Conservation (phyloP, 1,284 basidiomycete species). For the Omphalotus olearius region DNA sequence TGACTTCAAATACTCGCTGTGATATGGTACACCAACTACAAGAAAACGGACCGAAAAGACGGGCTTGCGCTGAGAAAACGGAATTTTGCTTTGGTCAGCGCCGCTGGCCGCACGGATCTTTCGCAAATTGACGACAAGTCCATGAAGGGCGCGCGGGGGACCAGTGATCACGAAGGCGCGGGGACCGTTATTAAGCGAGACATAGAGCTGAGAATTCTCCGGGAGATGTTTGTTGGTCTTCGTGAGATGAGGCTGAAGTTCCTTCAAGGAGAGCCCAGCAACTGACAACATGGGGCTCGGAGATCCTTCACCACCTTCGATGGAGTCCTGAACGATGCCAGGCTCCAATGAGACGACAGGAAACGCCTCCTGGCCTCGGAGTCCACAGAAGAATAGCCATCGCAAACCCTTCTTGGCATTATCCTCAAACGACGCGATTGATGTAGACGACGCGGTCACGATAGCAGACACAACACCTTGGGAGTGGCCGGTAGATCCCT, state of each 20-base stretch:
- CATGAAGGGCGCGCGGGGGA: constrained; percentile 88
- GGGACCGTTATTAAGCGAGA: constrained; percentile 92
- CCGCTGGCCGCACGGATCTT: constrained; percentile 87
- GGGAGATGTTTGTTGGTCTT: constrained; percentile 89
- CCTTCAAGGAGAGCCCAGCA: constrained; percentile 76
- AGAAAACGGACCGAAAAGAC: constrained; percentile 93
- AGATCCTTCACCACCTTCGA: constrained; percentile 90
- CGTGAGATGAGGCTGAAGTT: constrained; percentile 79
- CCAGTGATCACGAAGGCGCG: constrained; percentile 93
- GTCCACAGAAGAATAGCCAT: constrained; percentile 92
- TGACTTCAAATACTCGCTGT: constrained; percentile 82
- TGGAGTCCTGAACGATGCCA: constrained; percentile 78
- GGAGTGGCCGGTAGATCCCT: constrained; percentile 93
- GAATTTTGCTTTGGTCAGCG: constrained; percentile 90
- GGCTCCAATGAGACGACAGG: constrained; percentile 92
- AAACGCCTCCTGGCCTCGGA: constrained; percentile 93
- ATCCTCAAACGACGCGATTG: constrained; percentile 67
- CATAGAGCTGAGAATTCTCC: constrained; percentile 71
- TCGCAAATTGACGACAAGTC: constrained; percentile 86
- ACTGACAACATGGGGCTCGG: constrained; percentile 95
- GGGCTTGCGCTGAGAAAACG: constrained; percentile 93
- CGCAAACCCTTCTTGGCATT: constrained; percentile 84
- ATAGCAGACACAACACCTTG: constrained; percentile 95
- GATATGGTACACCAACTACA: constrained; percentile 93
- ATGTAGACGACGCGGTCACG: constrained; percentile 77